Conservation (phyloP, 257 asterid genomes). For the Eustoma russellianum region DNA sequence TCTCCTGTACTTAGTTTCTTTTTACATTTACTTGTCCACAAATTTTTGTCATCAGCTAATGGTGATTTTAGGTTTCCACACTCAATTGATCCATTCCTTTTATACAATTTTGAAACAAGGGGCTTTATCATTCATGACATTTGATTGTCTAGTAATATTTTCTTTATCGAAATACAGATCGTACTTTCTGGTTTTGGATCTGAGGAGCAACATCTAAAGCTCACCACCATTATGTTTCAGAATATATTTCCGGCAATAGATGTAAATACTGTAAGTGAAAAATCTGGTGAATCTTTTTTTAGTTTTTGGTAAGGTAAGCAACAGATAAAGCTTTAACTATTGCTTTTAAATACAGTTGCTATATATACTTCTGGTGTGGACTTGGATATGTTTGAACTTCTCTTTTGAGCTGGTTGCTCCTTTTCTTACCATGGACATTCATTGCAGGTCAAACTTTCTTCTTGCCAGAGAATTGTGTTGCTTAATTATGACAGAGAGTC, state of each 20-base stretch:
- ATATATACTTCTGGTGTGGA: slow-evolving; percentile 62
- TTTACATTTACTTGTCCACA: not conserved
- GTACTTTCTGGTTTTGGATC: slow-evolving; percentile 97
- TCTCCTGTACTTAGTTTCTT: no score
- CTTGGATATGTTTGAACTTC: not conserved
- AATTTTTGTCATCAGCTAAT: not conserved
- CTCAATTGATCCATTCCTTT: not conserved
- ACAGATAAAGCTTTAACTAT: slow-evolving; percentile 1
- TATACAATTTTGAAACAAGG: no score
- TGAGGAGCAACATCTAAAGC: slow-evolving; percentile 91
- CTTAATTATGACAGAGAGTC: slow-evolving; percentile 87
- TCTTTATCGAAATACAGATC: slow-evolving; percentile 40
- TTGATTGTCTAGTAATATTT: slow-evolving; percentile 9
- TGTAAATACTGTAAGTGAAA: slow-evolving; percentile 64
- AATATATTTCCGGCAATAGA: slow-evolving; percentile 94
- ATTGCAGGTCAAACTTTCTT: slow-evolving; percentile 79
- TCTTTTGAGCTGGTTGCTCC: slow-evolving; percentile 7
- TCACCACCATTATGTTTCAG: slow-evolving; percentile 80
- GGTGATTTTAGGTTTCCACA: slow-evolving; percentile 4
- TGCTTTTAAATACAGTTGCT: slow-evolving; percentile 31
- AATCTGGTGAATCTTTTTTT: not conserved
- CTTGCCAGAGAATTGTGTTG: slow-evolving; percentile 91
- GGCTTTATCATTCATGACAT: slow-evolving; percentile 9
- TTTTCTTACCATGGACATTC: slow-evolving; percentile 7
- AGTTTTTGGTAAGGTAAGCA: no score